A percentile compares a stretch with the other conserved stretches of the same genome.
These are phyloP conservation scores for Verbascum thapsus DNA, from an alignment of 257 asterid species.

Conservation along the genomic window DNA sequence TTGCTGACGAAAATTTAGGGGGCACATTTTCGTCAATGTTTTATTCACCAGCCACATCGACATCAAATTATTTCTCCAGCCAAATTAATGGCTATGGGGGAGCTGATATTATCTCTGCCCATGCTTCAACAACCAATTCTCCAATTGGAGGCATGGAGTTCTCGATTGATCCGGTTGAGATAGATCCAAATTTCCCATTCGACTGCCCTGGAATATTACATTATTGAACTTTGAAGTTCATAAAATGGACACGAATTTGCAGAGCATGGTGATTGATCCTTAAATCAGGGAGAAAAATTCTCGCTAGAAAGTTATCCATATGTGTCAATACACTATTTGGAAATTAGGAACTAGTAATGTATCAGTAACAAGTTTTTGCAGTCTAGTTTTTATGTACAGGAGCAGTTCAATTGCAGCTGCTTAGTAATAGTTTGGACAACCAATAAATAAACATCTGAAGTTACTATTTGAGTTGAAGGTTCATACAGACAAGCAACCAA, in stretches of 20 bases:
- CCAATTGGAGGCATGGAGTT: constrained; percentile 72
- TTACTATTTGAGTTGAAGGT: constrained; percentile 7
- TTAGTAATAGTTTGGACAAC: constrained; percentile 7
- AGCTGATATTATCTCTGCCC: constrained; percentile 55
- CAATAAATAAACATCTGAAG: constrained; percentile 17
- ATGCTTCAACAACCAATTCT: constrained; percentile 71
- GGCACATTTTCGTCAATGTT: constrained; percentile 49
- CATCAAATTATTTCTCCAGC: constrained; percentile 41
- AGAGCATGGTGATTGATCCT: constrained; percentile 18
- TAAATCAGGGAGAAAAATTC: constrained; percentile 21
- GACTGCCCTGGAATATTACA: constrained; percentile 47
- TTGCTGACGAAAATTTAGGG: constrained; percentile 45
- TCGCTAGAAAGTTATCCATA: constrained; percentile 23
- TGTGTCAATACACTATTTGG: constrained; percentile 24
- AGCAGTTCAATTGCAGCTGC: background rate
- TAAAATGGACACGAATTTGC: constrained; percentile 25
- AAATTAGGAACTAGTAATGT: constrained; percentile 25
- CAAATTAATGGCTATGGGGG: constrained; percentile 33
- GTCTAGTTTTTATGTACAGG: constrained; percentile 30
- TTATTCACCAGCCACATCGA: constrained; percentile 47
- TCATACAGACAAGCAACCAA: background rate
- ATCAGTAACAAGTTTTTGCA: constrained; percentile 21
- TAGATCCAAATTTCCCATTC: constrained; percentile 62
- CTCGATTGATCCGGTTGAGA: constrained; percentile 41
- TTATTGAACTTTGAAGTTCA: constrained; percentile 30